Base-by-base conservation (phyloP, 306 rosid genomes). In the Echinosophora koreensis region DNA sequence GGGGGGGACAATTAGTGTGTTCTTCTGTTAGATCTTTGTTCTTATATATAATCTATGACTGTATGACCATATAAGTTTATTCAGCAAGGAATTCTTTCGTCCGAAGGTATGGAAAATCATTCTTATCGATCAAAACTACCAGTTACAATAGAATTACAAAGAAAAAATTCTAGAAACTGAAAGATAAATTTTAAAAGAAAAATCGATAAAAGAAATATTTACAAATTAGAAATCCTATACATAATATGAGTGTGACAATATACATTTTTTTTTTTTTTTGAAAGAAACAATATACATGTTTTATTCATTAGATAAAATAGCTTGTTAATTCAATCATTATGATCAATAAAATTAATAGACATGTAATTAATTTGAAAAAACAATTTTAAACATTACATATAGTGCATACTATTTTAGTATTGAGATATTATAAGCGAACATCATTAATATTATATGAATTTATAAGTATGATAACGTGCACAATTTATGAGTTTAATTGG, bases 11-110 rank as follows among this genome's bases (percentile, higher is more conserved):
- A 83, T 64, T 71, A 44, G 70, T 74, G 39, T 87, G 87, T 78
- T 85, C 77, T 69, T 77, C 38, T 77, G 85, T 44, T 88, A 28
- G 71, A 81, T 83, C 81, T 82, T 85, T 85, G 82, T 71, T 78
- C 65, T 83, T 65, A 59, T 62, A 41, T 57, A 27, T 44, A 1
- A 12, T 13, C 15, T 42, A 38, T n/a, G 6, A 47, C 51, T 11
- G 14, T 34, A 16, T 18, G 35, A 55, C 8, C 28, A 49, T 70
- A 5, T 9, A 22, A 68, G 12, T 72, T 37, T 37, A 15, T 16
- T 37, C 37, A 10, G 1, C 27, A 54, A 54, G 37, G 46, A 14
- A 44, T 71, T 55, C 77, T 38, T 55, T 13, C n/a, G 44, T 73
- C 18, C 8, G 7, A 49, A 69, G 46, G 17, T 30, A 14, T 3